Evolutionary conservation across 306 rosid species (phyloP), one percentile per base, ranked within the genome.

Genomic region (Dryas drummondii): DNA sequence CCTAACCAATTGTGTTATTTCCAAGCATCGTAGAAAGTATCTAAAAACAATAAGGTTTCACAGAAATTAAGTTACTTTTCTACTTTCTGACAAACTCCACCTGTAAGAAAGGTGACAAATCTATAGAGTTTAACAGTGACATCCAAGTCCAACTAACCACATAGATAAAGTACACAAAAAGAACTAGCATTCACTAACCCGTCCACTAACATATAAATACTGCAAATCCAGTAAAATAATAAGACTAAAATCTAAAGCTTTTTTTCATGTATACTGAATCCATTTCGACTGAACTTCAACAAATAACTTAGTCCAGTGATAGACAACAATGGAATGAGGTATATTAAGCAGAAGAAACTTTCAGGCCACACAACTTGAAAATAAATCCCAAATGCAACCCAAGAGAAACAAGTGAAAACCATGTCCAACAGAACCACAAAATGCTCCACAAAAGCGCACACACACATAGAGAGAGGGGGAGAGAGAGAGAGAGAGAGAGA

Each of bases 1-100:
- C 62, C 85, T 19, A 48, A 70, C 37, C 71, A 42, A 49, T 61
- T 66, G 62, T 26, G 57, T 22, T 26, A 50, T 53, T 68, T 19
- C 46, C 70, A 56, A 32, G 46, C n/a, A 15, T 52, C 60, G 37
- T 49, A 64, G 49, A 17, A 7, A 68, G 46, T 12, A 48, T 49
- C 3, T 2, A 9, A 10, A 62, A 40, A 12, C 45, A 12, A 27
- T 16, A 41, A 40, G 68, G 68, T 37, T 62, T 16, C 67, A 7
- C 46, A 14, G 37, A 1, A 32, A 32, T 32, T 32, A 32, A 32
- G 37, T 32, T 32, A 32, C 3, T 32, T 32, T 32, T 32, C 37
- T 2, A 32, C 37, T 32, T 32, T 32, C 37, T 32, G 37, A 32
- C 37, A 32, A 32, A 32, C 37, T 32, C 37, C 37, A 32, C 37